Conservation (phyloP, 208 protist species). For the Trypanosoma boissoni region DNA sequence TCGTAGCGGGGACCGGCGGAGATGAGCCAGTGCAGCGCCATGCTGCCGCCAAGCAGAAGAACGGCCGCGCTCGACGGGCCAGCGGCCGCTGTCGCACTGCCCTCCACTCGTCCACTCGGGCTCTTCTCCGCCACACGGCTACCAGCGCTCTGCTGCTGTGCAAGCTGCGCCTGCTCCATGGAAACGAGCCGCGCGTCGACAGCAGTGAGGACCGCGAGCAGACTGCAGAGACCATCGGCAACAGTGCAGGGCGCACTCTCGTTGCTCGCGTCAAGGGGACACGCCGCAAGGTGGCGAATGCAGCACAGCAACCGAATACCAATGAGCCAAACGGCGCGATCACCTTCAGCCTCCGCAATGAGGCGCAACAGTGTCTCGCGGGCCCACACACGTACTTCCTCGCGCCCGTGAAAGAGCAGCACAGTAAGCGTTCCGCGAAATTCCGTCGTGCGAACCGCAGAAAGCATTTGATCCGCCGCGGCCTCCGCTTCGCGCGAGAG, state of each 20-base stretch:
- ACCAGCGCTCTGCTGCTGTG: background rate
- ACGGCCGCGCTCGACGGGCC: conserved; percentile 18
- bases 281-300: conserved; percentile 43
- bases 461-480: conserved; percentile 11
- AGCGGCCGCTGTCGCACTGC: background rate
- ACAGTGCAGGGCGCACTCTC: conserved; percentile 13
- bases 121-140: conserved; percentile 9
- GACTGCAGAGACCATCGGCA: conserved; percentile 39
- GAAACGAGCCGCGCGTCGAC: conserved; percentile 32
- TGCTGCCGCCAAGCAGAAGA: conserved; percentile 60
- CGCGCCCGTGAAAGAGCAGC: conserved; percentile 43
- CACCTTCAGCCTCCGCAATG: background rate
- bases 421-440: conserved; percentile 30
- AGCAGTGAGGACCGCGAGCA: conserved; percentile 46
- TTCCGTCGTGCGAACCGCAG: conserved; percentile 7
- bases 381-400: conserved; percentile 33
- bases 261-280: conserved; percentile 1
- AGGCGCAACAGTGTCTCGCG: conserved; percentile 28
- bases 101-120: background rate
- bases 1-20: too few species aligned
- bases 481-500: background rate
- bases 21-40: conserved; percentile 56
- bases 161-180: conserved; percentile 1
- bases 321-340: conserved; percentile 35
- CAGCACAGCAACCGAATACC: conserved; percentile 49